Evolutionary conservation across 73 alveolate species (phyloP).

Genomic region (Stentor roeselii): DNA sequence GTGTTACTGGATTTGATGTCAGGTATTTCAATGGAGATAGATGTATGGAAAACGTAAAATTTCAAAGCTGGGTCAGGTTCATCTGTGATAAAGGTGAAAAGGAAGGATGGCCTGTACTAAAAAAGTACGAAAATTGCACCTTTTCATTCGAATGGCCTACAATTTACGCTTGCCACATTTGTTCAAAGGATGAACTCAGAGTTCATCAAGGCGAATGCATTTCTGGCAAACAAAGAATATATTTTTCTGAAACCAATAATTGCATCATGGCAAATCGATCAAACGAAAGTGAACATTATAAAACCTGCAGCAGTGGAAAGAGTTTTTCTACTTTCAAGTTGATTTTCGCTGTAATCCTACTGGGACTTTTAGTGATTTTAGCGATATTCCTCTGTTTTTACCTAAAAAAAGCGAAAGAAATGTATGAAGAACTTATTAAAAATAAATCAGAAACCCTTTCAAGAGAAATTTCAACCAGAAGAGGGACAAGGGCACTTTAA

Average conservation of each 20-base stretch:
- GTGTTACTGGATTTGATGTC: background rate
- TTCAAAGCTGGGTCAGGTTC: background rate
- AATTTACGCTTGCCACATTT: background rate
- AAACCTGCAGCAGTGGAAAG: no score
- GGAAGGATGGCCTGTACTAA: constrained; percentile 16
- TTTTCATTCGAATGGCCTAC: background rate
- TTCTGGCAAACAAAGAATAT: background rate
- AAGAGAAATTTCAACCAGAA: no score
- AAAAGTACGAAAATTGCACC: background rate
- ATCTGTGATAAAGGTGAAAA: constrained; percentile 11
- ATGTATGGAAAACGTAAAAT: background rate
- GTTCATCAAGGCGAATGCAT: background rate
- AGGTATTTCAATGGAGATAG: background rate
- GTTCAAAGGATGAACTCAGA: background rate
- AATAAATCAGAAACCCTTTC: no score
- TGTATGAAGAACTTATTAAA: no score
- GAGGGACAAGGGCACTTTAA: no score
- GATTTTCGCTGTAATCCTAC: no score
- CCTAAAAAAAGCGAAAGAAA: no score
- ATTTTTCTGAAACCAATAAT: background rate
- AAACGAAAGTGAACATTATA: no score
- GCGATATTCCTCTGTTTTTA: no score
- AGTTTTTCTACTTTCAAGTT: no score
- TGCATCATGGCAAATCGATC: constrained; percentile 1
- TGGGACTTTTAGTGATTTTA: no score